Base-by-base conservation (phyloP, 2,329 filamentous ascomycete genomes). In the Tolypocladium endophyticum region DNA sequence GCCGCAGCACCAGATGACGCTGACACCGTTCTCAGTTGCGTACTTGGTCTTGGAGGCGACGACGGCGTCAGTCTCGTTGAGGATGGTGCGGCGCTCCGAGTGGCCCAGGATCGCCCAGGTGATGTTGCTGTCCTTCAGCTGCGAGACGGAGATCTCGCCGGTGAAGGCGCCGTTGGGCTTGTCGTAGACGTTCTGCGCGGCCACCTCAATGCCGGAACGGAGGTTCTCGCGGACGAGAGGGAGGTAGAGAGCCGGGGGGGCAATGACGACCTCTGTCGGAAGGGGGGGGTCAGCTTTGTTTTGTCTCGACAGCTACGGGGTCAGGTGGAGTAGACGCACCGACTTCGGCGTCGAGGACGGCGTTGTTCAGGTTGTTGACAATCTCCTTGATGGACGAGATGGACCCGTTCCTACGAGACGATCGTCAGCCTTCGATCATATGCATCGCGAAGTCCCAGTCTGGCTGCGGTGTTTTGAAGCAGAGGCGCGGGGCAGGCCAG, bases 101-200 rank as follows among this genome's bases (percentile, higher is more conserved):
- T 99, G 94, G 67, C 94, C 94, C 62, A 96, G 82, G 70, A 99
- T 87, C 63, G 88, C 83, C 94, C 94, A 99, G 72, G 85, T 85
- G 77, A 97, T 89, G 72, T 86, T 86, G 78, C 82, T 86, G 77
- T 97, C 94, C 78, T 89, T 87, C 71, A 99, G 87, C 81, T 97
- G 94, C 63, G 87, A 80, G 65, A 92, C 92, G 66, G 88, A 92
- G 79, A 97, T 94, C 81, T 99, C 94, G 71, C 94, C 94, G 41
- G 94, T 99, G 83, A 89, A 97, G 69, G 94, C 94, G 69, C 94
- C 94, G 76, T 94, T 92, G 74, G 92, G 91, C 85, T 93, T 93
- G 83, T 97, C 90, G 78, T 86, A 97, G 76, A 97, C 91, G 79
- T 99, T 99, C 81, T 99, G 94, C 60, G 94, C 88, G 60, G 93